Base-by-base conservation (phyloP, 2,329 filamentous ascomycete species). In the Alternaria sp. region DNA sequence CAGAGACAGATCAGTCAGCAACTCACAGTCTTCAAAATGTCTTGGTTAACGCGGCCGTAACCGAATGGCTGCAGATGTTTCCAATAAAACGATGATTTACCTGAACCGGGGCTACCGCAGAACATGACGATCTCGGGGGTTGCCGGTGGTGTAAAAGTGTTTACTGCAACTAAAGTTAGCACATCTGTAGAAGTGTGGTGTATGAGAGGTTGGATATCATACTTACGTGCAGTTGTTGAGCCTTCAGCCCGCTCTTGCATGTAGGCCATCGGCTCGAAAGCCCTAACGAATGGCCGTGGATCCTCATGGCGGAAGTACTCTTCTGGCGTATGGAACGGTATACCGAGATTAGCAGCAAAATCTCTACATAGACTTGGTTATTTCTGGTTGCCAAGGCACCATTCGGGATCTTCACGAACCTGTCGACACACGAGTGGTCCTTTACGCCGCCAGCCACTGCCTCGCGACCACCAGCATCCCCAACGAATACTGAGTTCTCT, bases 11-110 rank as follows among this genome's bases (percentile, higher is more conserved):
- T 47, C 48, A 18, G 52, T 44, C 48, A 67, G 48, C 63, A 79
- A 46, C 81, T 67, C 80, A 88, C 84, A 30, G 87, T 90, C 78
- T 96, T 97, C 47, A 97, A 83, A 2, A 85, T 87, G 78, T 98
- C 95, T 80, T 98, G 95, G 70, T 98, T 99, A 30, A 97, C 87
- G 48, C 95, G 87, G 74, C 88, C 86, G 75, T 96, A 98, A 4
- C 89, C 91, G 28, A 95, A 80, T 24, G 91, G 91, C 74, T 93
- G 84, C 36, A 98, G 81, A 65, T 91, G 82, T 63, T 86, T 88
- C 88, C 90, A 92, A 80, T 90, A 97, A 72, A 95, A 97, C 0
- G 93, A 94, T 39, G 92, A 96, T 79, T 99, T 98, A 18, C 95
- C 95, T 3, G 93, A 88, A 1, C 92, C 94, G 0, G 95, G 95